phyloP scores from a whole-genome alignment of 2,329 filamentous ascomycete species.

The Hymenoscyphus infarciens region DNA sequence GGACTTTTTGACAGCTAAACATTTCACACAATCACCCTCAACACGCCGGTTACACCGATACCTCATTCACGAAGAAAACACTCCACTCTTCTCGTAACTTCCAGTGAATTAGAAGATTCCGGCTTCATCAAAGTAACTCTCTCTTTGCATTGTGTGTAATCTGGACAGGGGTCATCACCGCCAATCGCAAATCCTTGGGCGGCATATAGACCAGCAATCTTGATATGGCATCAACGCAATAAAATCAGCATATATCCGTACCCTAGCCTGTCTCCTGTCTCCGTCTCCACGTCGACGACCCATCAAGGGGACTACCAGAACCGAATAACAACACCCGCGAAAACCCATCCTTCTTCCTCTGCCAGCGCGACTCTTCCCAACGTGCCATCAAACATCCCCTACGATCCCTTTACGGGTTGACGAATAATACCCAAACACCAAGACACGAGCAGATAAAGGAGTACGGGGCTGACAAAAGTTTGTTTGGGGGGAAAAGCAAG shows the following conservation, averaged over 20 bases:
- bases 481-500: not conserved
- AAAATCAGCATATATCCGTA: not conserved
- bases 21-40: not conserved
- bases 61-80: not conserved
- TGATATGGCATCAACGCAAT: conserved; percentile 17
- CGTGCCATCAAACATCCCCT: conserved; percentile 13
- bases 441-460: not conserved
- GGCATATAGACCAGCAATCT: conserved; percentile 23
- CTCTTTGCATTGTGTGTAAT: conserved; percentile 17
- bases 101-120: not conserved
- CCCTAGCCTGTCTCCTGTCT: conserved; percentile 16
- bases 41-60: not conserved
- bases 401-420: not conserved
- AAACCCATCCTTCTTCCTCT: conserved; percentile 1
- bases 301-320: not conserved
- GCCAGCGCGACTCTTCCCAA: conserved; percentile 18
- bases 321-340: not conserved
- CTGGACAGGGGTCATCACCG: conserved; percentile 20
- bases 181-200: conserved; percentile 23
- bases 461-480: not conserved
- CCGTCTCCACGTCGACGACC: conserved; percentile 27
- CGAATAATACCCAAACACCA: not conserved
- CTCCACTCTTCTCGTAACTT: not conserved
- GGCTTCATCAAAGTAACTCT: not conserved
- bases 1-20: not conserved